These are phyloP conservation scores for Aspergillus sojae DNA, from an alignment of 2,329 filamentous ascomycete genomes.

Conservation along the genomic window DNA sequence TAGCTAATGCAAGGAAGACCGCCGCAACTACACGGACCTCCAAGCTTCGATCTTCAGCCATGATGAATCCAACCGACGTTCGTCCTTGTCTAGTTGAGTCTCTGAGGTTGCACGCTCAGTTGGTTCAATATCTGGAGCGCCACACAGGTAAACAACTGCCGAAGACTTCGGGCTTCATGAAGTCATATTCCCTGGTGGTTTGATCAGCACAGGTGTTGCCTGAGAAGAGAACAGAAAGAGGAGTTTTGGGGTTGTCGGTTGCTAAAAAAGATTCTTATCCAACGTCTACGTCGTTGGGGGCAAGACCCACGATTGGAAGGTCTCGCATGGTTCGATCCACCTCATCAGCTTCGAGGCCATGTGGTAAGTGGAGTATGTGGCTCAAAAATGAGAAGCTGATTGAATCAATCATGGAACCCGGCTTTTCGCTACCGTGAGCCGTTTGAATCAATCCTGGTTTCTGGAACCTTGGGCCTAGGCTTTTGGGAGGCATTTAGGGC, in stretches of 20 bases:
- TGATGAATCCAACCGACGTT: not conserved
- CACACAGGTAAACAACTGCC: not conserved
- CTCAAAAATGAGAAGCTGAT: not conserved
- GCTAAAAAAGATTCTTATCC: not conserved
- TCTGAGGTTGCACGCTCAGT: not conserved
- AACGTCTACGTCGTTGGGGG: not conserved
- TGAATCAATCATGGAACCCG: not conserved
- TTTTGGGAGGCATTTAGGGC: not conserved
- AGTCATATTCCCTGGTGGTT: not conserved
- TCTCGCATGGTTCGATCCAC: not conserved
- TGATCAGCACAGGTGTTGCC: not conserved
- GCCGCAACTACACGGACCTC: conserved; percentile 29
- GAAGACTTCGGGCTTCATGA: not conserved
- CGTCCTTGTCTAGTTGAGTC: no score
- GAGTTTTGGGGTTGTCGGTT: not conserved
- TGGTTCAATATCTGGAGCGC: not conserved
- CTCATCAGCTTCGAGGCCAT: not conserved
- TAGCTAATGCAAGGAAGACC: conserved; percentile 44
- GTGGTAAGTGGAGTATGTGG: not conserved
- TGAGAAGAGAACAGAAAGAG: not conserved
- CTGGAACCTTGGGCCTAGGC: not conserved
- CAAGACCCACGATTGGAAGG: not conserved
- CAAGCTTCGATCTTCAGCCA: conserved; percentile 16
- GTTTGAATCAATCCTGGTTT: not conserved
- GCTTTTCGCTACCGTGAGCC: not conserved